Conservation (phyloP, 305 asterid genomes). For the Coffea humblotiana region DNA sequence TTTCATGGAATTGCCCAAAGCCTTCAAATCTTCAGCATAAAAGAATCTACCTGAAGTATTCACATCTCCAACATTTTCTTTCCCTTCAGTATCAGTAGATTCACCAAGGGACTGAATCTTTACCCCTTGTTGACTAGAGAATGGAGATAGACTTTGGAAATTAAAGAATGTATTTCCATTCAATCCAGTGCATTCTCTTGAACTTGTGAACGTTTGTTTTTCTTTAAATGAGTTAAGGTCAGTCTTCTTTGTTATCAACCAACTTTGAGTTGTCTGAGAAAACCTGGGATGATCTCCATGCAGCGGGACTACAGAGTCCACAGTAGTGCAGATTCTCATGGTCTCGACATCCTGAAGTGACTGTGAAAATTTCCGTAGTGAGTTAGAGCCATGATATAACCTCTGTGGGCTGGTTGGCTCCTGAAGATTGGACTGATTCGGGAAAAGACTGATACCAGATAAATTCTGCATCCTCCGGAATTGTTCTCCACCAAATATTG, state of each 20-base stretch:
- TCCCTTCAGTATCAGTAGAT: constrained; percentile 37
- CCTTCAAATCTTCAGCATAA: neutral
- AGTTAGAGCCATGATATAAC: constrained; percentile 19
- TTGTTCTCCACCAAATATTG: constrained; percentile 32
- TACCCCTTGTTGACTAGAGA: constrained; percentile 37
- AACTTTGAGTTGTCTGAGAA: constrained; percentile 57
- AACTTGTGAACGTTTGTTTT: constrained; percentile 28
- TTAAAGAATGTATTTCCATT: constrained; percentile 31
- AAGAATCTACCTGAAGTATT: neutral
- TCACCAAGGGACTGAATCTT: constrained; percentile 42
- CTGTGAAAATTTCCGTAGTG: constrained; percentile 34
- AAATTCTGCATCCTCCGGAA: constrained; percentile 32
- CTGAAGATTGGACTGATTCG: constrained; percentile 28
- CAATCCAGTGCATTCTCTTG: constrained; percentile 24
- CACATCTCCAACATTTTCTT: constrained; percentile 23
- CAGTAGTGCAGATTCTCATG: constrained; percentile 43
- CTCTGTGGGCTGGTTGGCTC: constrained; percentile 21
- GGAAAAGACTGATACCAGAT: constrained; percentile 27
- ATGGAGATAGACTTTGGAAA: constrained; percentile 28
- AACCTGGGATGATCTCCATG: constrained; percentile 39
- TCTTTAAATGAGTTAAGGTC: constrained; percentile 36
- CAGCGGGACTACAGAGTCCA: constrained; percentile 44
- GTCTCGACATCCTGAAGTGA: constrained; percentile 38
- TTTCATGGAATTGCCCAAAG: constrained; percentile 9
- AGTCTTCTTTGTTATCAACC: constrained; percentile 42